phyloP scores from a whole-genome alignment of 2,329 filamentous ascomycete genomes.

The Corynespora cassiicola region DNA sequence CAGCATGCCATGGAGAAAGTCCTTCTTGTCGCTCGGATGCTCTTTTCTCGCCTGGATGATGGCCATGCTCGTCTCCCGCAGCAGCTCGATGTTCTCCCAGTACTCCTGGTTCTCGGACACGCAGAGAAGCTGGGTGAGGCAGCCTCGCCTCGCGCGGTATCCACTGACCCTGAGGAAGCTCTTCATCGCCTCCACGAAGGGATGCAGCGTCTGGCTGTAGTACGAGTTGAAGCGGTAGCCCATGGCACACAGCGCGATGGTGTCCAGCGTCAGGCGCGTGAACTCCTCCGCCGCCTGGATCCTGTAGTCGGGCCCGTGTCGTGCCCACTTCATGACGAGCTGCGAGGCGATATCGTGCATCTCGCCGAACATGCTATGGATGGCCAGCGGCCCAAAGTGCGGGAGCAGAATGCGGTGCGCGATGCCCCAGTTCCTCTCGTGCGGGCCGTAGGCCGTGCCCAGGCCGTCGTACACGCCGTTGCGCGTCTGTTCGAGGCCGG shows the following conservation, averaged over 20 bases:
- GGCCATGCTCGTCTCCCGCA: constrained; percentile 60
- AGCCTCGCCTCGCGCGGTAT: constrained; percentile 12
- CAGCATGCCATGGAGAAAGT: constrained; percentile 65
- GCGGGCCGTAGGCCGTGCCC: constrained; percentile 18
- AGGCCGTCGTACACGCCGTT: too few species aligned
- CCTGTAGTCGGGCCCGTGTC: constrained; percentile 44
- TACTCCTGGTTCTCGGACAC: constrained; percentile 48
- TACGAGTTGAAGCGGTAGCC: constrained; percentile 40
- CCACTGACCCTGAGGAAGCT: constrained; percentile 21
- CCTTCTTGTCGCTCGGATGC: constrained; percentile 59
- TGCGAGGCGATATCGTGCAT: constrained; percentile 65
- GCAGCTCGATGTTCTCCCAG: constrained; percentile 55
- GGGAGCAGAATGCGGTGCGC: constrained; percentile 66
- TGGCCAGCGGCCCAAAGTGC: constrained; percentile 70
- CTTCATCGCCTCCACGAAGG: constrained; percentile 33
- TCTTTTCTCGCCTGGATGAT: constrained; percentile 59
- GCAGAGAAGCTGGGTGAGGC: constrained; percentile 17
- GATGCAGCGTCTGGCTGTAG: constrained; percentile 32
- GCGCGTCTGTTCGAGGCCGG: too few species aligned
- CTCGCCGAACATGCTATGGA: constrained; percentile 67
- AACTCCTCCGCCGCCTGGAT: constrained; percentile 37
- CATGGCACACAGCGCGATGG: constrained; percentile 37
- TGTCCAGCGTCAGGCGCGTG: constrained; percentile 34
- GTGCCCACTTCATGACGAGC: constrained; percentile 69
- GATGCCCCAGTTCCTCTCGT: constrained; percentile 14